A percentile compares a stretch with the other conserved stretches of the same genome.
These are phyloP conservation scores for Barnettozyma hawaiiensis DNA, from an alignment of 1,139 yeast species.

Conservation along the genomic window DNA sequence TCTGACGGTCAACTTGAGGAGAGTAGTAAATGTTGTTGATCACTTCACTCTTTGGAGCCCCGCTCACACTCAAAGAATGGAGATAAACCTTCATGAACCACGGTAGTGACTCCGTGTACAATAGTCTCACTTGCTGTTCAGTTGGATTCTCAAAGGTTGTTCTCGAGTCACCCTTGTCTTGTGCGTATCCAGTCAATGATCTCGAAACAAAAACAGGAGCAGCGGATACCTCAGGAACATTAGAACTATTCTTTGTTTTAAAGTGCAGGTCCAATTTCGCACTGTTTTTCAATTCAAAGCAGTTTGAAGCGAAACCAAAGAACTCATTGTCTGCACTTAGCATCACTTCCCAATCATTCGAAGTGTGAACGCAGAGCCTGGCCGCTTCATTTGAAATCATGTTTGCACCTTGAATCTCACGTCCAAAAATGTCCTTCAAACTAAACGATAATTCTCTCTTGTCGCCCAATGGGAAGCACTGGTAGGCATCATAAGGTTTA, in stretches of 20 bases:
- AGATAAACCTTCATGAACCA: slow-evolving; percentile 89
- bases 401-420: slow-evolving; percentile 58
- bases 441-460: slow-evolving; percentile 47
- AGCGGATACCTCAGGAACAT: slow-evolving; percentile 31
- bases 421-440: slow-evolving; percentile 65
- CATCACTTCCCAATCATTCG: slow-evolving; percentile 42
- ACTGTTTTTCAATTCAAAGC: slow-evolving; percentile 32
- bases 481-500: slow-evolving; percentile 53
- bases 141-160: slow-evolving; percentile 68
- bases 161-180: slow-evolving; percentile 86
- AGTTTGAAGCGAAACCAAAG: slow-evolving; percentile 30
- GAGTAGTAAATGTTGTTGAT: slow-evolving; percentile 55
- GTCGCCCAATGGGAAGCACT: slow-evolving; percentile 74
- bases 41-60: slow-evolving; percentile 27
- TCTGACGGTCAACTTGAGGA: slow-evolving; percentile 74
- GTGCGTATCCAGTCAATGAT: slow-evolving; percentile 87
- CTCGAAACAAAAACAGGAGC: slow-evolving; percentile 78
- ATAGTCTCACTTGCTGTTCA: slow-evolving; percentile 40
- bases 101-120: slow-evolving; percentile 80
- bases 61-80: slow-evolving; percentile 49
- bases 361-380: slow-evolving; percentile 40
- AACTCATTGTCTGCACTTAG: slow-evolving; percentile 26
- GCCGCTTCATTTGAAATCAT: slow-evolving; percentile 40
- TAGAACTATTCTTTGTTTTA: slow-evolving; percentile 33
- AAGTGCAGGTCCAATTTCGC: slow-evolving; percentile 36